Percentiles rank a stretch among this genome's conserved stretches.
Conservation (phyloP, 108 stramenopile genomes). For the Cyclotella baltica region DNA sequence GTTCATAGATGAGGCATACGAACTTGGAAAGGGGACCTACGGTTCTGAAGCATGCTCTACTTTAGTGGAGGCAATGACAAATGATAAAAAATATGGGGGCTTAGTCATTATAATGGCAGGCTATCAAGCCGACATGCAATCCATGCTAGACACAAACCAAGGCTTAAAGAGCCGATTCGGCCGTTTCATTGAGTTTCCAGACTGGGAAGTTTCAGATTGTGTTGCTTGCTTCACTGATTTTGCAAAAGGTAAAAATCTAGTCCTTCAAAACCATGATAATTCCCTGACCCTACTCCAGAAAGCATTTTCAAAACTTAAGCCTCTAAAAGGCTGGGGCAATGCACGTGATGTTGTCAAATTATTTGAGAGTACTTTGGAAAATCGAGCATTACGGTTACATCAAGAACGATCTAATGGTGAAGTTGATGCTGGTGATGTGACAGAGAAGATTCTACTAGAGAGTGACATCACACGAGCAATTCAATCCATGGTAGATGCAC, state of each 20-base stretch:
- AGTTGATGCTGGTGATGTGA: background rate
- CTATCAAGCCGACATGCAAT: conserved; percentile 66
- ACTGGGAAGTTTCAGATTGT: conserved; percentile 31
- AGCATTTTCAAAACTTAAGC: conserved; percentile 15
- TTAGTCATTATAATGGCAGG: conserved; percentile 80
- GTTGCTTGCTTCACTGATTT: conserved; percentile 1
- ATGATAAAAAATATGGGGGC: conserved; percentile 58
- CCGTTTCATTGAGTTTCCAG: conserved; percentile 34
- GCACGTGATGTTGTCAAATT: conserved; percentile 32
- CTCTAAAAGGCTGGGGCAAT: conserved; percentile 39
- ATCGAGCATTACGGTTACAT: conserved; percentile 15
- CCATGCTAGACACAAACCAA: conserved; percentile 73
- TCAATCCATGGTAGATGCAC: conserved; percentile 18
- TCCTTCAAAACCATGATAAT: conserved; percentile 2
- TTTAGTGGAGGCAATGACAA: conserved; percentile 74
- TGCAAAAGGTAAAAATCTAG: conserved; percentile 5
- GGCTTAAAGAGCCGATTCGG: conserved; percentile 75
- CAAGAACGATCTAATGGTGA: background rate
- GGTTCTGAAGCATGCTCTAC: conserved; percentile 82
- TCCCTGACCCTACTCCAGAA: conserved; percentile 3
- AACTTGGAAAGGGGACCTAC: conserved; percentile 67
- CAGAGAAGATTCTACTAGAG: conserved; percentile 6
- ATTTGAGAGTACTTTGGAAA: conserved; percentile 14
- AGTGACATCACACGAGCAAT: conserved; percentile 16
- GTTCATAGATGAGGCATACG: conserved; percentile 82